Base-by-base conservation (phyloP, 192 early-diverging fungal species). In the Thoreauomyces humboldtii region DNA sequence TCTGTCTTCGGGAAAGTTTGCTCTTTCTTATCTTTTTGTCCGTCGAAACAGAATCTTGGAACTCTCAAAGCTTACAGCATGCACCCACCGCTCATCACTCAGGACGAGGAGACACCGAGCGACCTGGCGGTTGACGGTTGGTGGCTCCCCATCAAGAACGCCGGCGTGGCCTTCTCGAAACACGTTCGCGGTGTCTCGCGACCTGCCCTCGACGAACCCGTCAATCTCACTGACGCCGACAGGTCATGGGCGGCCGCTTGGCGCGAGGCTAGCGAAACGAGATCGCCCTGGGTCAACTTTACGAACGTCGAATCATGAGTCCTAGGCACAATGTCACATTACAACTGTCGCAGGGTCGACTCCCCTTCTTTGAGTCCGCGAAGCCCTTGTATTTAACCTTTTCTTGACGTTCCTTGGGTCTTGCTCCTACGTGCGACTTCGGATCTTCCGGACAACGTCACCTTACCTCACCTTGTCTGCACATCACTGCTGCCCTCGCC, bases 81-180 rank as follows among this genome's bases (percentile, higher is more conserved):
- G 15, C 59, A 61, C 32, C 59, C 59, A 33, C 59, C 59, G 12
- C 45, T 61, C n/a, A 44, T 61, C 24, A 33, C 43, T 31, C 59
- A 61, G 29, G 42, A 46, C 25, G 28, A 43, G 15, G 19, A 28
- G 17, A 46, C 24, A 1, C 59, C 59, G 4, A 47, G 29, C 56
- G 56, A 58, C 27, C 56, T 58, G 12, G 25, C 33, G 15, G 56
- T 41, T 19, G 2, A 42, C 4, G 21, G 56, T n/a, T 58, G 56
- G 56, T 58, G 38, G 33, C 19, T n/a, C 4, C 38, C 56, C 17
- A 21, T 58, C 56, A 58, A 42, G 34, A 31, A 36, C 25, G 15
- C 29, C 7, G 19, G 17, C 5, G 14, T 22, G 19, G 15, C 15
- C 27, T 52, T 52, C 6, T 15, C 50, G 19, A 27, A 52, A 31